These are phyloP conservation scores for Cytospora chrysosperma DNA, from an alignment of 2,329 filamentous ascomycete species.

Conservation along the genomic window DNA sequence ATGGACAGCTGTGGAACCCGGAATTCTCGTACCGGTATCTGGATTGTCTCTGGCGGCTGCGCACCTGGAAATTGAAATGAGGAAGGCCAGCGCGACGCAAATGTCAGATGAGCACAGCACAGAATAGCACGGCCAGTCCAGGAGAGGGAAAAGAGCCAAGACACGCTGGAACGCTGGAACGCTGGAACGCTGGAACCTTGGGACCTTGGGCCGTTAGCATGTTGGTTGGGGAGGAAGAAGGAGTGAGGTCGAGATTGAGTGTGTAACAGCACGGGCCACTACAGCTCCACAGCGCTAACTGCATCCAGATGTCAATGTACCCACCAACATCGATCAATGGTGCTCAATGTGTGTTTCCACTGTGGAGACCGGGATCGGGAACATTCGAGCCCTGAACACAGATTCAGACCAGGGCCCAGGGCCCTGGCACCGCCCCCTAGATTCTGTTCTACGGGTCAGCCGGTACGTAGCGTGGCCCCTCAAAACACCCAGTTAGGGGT, in stretches of 20 bases:
- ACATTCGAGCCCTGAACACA: background rate
- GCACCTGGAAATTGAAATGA: background rate
- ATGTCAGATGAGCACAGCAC: background rate
- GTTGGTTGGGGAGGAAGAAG: no score
- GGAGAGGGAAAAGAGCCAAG: slow-evolving; percentile 4
- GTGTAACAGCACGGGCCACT: background rate
- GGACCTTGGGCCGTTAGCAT: no score
- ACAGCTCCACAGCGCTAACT: no score
- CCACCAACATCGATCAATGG: no score
- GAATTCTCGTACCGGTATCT: background rate
- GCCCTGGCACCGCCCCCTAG: no score
- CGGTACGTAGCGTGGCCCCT: no score
- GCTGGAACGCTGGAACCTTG: no score
- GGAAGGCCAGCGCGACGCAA: background rate
- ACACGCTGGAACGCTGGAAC: background rate
- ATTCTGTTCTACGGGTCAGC: no score
- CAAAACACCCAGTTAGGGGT: no score
- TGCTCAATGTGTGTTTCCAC: background rate
- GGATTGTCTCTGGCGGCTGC: background rate
- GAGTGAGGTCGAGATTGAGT: slow-evolving; percentile 16
- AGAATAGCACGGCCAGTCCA: background rate
- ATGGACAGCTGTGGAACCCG: background rate
- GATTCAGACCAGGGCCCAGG: no score
- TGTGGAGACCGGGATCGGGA: background rate
- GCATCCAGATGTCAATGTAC: no score